A percentile compares a stretch with the other conserved stretches of the same genome.
phyloP scores from a whole-genome alignment of 2,329 filamentous ascomycete species.

The Talaromyces sp. region DNA sequence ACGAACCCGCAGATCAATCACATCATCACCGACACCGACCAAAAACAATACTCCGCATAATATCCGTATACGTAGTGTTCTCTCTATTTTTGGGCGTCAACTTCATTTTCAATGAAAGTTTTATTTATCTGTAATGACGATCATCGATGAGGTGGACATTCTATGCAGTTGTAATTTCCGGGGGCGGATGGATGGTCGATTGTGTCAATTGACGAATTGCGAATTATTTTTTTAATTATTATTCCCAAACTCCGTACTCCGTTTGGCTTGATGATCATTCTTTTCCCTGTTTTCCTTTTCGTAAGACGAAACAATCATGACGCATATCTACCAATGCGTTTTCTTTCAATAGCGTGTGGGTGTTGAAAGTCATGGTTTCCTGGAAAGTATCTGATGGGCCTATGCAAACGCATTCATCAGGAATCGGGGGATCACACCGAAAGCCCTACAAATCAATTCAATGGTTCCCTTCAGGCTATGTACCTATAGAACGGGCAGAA shows the following conservation, averaged over 20 bases:
- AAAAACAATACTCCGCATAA: slow-evolving; percentile 11
- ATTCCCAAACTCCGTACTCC: slow-evolving; percentile 9
- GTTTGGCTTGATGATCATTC: not conserved
- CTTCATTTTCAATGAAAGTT: not conserved
- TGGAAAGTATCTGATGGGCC: not conserved
- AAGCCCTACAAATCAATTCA: not conserved
- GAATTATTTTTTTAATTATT: not conserved
- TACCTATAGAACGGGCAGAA: not conserved
- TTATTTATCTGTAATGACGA: not conserved
- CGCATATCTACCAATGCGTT: not conserved
- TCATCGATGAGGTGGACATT: not conserved
- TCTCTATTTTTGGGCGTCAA: no score
- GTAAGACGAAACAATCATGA: not conserved
- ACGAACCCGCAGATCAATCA: not conserved
- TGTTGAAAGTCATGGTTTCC: not conserved
- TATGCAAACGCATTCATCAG: not conserved
- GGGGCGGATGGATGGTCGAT: not conserved
- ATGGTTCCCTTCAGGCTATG: not conserved
- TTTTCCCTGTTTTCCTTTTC: not conserved
- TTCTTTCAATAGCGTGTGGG: not conserved
- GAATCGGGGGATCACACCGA: not conserved
- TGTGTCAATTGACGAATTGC: not conserved
- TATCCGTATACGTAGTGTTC: not conserved
- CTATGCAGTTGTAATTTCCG: not conserved
- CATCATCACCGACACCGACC: not conserved